Percentiles rank a stretch among this genome's conserved stretches.
phyloP scores from a whole-genome alignment of 116 monocot genomes.

The Zostera marina region DNA sequence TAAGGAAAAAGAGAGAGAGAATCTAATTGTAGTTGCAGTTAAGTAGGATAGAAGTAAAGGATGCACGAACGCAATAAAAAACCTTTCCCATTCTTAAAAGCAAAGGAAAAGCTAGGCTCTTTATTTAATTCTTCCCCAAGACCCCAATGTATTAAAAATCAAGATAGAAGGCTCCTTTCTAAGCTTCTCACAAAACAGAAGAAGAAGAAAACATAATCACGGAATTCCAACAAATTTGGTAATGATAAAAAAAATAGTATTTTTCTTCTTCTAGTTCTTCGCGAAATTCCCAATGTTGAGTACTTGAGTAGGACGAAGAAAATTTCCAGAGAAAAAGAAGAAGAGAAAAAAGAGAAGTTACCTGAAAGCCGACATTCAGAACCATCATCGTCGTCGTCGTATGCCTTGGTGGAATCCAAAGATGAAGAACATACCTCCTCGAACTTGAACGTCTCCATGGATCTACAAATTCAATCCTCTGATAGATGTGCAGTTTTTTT shows the following conservation, averaged over 20 bases:
- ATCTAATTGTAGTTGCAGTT: background rate
- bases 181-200: background rate
- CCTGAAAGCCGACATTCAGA: conserved; percentile 2
- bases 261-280: background rate
- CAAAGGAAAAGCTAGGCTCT: too few species aligned
- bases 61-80: background rate
- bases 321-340: background rate
- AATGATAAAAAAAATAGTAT: background rate
- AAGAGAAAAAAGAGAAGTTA: background rate
- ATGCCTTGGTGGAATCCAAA: too few species aligned
- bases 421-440: background rate
- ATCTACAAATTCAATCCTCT: too few species aligned
- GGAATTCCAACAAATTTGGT: background rate
- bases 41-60: background rate
- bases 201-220: background rate
- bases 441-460: background rate
- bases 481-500: too few species aligned
- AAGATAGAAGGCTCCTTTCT: too few species aligned
- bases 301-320: background rate
- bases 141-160: too few species aligned
- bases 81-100: background rate
- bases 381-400: background rate
- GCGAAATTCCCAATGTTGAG: background rate
- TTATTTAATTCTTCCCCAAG: too few species aligned
- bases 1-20: background rate